Percentiles rank a stretch among this genome's conserved stretches.
phyloP scores from a whole-genome alignment of 305 asterid species.

The Fraxinus paxiana region DNA sequence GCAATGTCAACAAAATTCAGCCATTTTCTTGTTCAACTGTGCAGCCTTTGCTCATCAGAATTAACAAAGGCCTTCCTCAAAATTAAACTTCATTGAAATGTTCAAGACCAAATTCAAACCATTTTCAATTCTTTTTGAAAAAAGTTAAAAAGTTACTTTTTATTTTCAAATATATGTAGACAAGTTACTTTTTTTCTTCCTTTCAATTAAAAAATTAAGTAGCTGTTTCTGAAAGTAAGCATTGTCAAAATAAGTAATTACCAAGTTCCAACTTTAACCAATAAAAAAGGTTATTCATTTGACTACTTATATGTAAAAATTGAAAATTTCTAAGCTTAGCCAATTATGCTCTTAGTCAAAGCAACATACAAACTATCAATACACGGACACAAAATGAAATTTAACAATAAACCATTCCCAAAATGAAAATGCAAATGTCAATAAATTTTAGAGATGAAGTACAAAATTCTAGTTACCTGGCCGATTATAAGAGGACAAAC shows the following conservation, averaged over 20 bases:
- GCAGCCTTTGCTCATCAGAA: background rate
- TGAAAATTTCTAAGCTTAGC: background rate
- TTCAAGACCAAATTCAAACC: slow-evolving; percentile 3
- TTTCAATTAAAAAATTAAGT: background rate
- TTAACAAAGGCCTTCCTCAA: background rate
- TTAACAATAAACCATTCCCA: background rate
- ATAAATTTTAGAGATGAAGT: background rate
- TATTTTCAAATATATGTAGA: background rate
- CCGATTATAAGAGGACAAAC: slow-evolving; percentile 25
- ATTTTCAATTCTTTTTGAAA: background rate
- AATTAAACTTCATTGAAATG: background rate
- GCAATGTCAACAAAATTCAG: background rate
- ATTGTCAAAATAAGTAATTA: background rate
- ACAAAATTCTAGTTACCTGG: slow-evolving; percentile 38
- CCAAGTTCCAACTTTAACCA: background rate
- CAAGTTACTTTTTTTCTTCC: background rate
- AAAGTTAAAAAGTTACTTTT: background rate
- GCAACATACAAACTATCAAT: background rate
- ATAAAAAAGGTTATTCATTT: background rate
- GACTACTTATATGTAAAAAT: background rate
- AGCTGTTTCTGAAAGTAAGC: background rate
- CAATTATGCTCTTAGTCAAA: background rate
- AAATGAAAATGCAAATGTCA: background rate
- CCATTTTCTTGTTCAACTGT: background rate
- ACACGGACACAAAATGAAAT: background rate